A percentile compares a stretch with the other conserved stretches of the same genome.
Conservation (phyloP, 768 basidiomycete genomes). For the Boletus rubroflammeus region DNA sequence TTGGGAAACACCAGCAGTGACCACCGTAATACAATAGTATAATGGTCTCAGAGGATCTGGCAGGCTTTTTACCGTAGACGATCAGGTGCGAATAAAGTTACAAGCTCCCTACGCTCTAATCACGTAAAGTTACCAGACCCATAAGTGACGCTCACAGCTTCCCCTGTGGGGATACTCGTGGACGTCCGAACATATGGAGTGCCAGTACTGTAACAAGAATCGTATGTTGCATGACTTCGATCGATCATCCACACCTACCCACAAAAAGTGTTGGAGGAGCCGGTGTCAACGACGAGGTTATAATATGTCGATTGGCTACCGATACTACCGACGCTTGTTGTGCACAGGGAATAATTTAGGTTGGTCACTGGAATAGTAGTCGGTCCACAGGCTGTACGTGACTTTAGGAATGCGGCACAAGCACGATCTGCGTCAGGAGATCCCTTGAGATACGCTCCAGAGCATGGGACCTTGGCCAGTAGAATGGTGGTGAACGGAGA, state of each 20-base stretch:
- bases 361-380: slow-evolving; percentile 16
- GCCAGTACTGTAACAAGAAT: slow-evolving; percentile 15
- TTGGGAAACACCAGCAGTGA: no score
- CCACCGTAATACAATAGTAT: no score
- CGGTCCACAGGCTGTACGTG: background rate
- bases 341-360: slow-evolving; percentile 16
- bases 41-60: no score
- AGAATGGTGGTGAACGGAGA: slow-evolving; percentile 2
- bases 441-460: slow-evolving; percentile 16
- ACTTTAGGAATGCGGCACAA: slow-evolving; percentile 12
- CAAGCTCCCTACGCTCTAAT: slow-evolving; percentile 30
- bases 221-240: background rate
- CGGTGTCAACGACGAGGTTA: slow-evolving; percentile 31
- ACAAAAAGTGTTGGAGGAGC: slow-evolving; percentile 32
- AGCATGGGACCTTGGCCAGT: slow-evolving; percentile 12
- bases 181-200: slow-evolving; percentile 18
- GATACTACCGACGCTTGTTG: slow-evolving; percentile 17
- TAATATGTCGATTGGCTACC: slow-evolving; percentile 24
- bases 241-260: background rate
- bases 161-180: slow-evolving; percentile 25
- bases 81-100: background rate
- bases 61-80: background rate
- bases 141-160: slow-evolving; percentile 9
- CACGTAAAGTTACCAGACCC: slow-evolving; percentile 20
- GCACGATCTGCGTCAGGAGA: slow-evolving; percentile 17